These are phyloP conservation scores for Saccharomycopsis malanga DNA, from an alignment of 805 yeast genomes.

Conservation along the genomic window DNA sequence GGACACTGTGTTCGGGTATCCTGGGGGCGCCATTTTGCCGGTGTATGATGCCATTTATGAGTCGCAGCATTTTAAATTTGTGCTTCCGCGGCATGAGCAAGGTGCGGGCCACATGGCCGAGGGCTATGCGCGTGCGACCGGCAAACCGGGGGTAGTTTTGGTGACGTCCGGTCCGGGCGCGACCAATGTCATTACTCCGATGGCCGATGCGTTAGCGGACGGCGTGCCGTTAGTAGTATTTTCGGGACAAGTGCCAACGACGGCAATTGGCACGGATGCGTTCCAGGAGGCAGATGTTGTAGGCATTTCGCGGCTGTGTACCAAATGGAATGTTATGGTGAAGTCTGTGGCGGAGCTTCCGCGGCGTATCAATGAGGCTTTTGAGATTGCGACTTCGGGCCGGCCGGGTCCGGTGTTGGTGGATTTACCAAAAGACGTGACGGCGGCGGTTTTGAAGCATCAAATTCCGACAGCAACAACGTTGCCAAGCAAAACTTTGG, in stretches of 20 bases:
- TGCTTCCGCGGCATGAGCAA: constrained; percentile 94
- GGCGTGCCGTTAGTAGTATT: constrained; percentile 97
- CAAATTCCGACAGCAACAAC: constrained; percentile 80
- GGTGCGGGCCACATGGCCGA: constrained; percentile 99
- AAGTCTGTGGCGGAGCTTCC: constrained; percentile 92
- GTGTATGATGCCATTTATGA: constrained; percentile 96
- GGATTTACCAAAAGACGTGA: constrained; percentile 96
- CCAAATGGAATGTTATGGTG: constrained; percentile 99
- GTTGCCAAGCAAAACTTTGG: constrained; percentile 63
- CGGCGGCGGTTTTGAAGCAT: constrained; percentile 79
- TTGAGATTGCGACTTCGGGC: constrained; percentile 91
- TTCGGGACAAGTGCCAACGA: constrained; percentile 94
- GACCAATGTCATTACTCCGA: constrained; percentile 95
- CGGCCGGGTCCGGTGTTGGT: constrained; percentile 98
- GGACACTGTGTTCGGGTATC: constrained; percentile 94
- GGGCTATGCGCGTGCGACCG: constrained; percentile 93
- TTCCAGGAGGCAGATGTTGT: constrained; percentile 99
- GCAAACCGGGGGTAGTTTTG: constrained; percentile 95
- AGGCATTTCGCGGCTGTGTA: constrained; percentile 94
- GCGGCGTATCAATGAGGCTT: constrained; percentile 92
- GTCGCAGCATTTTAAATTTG: constrained; percentile 81
- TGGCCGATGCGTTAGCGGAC: constrained; percentile 96
- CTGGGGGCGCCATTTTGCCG: constrained; percentile 98
- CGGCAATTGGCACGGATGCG: constrained; percentile 96
- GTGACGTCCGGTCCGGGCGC: constrained; percentile 99